Base-by-base conservation (phyloP, 2,329 filamentous ascomycete genomes). In the Trichoderma lentiforme region DNA sequence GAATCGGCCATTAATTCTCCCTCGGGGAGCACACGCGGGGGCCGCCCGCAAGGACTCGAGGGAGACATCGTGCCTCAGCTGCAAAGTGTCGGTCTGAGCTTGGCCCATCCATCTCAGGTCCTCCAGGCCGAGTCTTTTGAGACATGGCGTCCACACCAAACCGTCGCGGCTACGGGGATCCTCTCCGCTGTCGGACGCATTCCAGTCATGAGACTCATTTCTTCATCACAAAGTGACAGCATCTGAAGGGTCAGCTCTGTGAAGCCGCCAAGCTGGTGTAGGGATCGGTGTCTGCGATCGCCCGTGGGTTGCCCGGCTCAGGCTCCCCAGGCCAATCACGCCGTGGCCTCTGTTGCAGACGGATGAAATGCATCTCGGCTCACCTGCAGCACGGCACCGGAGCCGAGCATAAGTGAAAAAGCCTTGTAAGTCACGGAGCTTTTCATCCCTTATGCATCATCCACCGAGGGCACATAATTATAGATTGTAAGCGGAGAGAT, bases 181-280 rank as follows among this genome's bases (percentile, higher is more conserved):
- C 15, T 71, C 68, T 71, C 68, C 68, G 68, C 68, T 71, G 68
- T 71, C 68, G 68, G 68, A 71, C 58, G 68, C 68, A 71, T 57
- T 67, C 68, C 28, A 64, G 68, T 70, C 66, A 70, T 70, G 66
- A 11, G 66, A 62, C 66, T 47, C 9, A 15, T 5, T 28, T 28
- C 26, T 51, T 32, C 39, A 69, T 69, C 21, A 21, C 39, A 51
- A 61, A 70, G 36, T 53, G 66, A 70, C 57, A 26, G 56, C 4
- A 60, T n/a, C 66, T n/a, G n/a, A n/a, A n/a, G n/a, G 12, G 53
- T 47, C 26, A 67, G 39, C 56, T 36, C 21, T 61, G 24, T 12
- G 39, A 26, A 53, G 8, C 21, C 43, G 12, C 36, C 15, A 36
- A 36, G 34, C 21, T 51, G 39, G 28, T 14, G 66, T 62, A 66